phyloP scores from a whole-genome alignment of 2,329 filamentous ascomycete species.

The Lasiodiplodia sp. region DNA sequence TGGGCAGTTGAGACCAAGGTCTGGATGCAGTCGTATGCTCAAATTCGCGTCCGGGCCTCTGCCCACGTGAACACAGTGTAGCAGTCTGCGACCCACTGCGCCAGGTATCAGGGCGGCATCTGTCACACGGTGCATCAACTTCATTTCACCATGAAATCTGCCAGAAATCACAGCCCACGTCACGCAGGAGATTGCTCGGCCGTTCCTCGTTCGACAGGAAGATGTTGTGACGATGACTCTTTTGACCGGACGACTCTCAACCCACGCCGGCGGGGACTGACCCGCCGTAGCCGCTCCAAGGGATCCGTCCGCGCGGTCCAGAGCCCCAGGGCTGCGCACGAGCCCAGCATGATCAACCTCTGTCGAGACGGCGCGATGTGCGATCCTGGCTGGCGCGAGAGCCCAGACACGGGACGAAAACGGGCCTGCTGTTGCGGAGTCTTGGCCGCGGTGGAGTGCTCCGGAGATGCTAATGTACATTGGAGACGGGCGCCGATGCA shows the following conservation, averaged over 20 bases:
- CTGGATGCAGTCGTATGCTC: neutral
- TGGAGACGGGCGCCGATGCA: constrained; percentile 1
- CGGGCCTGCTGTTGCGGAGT: neutral
- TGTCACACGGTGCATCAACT: constrained; percentile 16
- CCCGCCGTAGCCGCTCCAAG: neutral
- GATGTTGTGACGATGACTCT: neutral
- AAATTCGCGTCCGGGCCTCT: neutral
- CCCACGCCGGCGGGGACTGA: neutral
- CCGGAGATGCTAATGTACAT: neutral
- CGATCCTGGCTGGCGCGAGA: constrained; percentile 13
- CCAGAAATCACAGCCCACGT: neutral
- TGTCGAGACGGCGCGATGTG: neutral
- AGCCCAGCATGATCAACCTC: constrained; percentile 19
- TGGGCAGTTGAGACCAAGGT: neutral
- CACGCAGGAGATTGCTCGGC: neutral
- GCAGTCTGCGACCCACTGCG: neutral
- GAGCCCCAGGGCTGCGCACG: constrained; percentile 14
- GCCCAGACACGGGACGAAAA: constrained; percentile 11
- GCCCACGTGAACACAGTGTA: neutral
- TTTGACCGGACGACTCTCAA: neutral
- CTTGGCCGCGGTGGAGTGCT: neutral
- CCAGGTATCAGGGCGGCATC: neutral
- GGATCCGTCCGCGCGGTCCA: constrained; percentile 11
- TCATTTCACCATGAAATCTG: constrained; percentile 6
- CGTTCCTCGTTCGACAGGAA: constrained; percentile 6